Evolutionary conservation across 345 rosid genomes (phyloP).

Genomic region (Eucalyptus fibrosa): DNA sequence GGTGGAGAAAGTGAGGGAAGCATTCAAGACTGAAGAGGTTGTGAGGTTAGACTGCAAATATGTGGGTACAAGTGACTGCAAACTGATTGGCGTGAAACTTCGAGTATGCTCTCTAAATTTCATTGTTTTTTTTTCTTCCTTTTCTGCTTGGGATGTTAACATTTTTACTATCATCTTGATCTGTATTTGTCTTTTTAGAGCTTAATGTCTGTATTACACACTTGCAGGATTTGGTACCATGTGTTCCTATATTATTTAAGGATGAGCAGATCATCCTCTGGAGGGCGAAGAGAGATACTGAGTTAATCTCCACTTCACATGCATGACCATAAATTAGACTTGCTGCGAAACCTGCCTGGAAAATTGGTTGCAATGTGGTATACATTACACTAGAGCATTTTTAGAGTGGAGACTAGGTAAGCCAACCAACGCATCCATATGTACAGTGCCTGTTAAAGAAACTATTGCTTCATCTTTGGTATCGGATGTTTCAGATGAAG

Average conservation of each 20-base stretch:
- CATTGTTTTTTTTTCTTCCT: background rate
- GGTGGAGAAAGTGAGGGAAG: conserved; percentile 61
- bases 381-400: too few species aligned
- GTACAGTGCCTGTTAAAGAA: background rate
- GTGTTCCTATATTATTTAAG: conserved; percentile 75
- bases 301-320: background rate
- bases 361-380: background rate
- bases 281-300: conserved; percentile 38
- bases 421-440: background rate
- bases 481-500: background rate
- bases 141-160: background rate
- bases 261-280: conserved; percentile 84
- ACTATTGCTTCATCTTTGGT: background rate
- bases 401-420: background rate
- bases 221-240: conserved; percentile 38
- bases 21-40: conserved; percentile 52
- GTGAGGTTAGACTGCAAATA: conserved; percentile 73
- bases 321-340: background rate
- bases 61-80: conserved; percentile 80
- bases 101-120: conserved; percentile 20
- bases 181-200: background rate
- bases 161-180: background rate
- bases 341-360: background rate
- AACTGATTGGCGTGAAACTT: conserved; percentile 72
- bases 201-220: background rate